phyloP scores from a whole-genome alignment of 768 basidiomycete genomes.

The Panaeolus cyanescens region DNA sequence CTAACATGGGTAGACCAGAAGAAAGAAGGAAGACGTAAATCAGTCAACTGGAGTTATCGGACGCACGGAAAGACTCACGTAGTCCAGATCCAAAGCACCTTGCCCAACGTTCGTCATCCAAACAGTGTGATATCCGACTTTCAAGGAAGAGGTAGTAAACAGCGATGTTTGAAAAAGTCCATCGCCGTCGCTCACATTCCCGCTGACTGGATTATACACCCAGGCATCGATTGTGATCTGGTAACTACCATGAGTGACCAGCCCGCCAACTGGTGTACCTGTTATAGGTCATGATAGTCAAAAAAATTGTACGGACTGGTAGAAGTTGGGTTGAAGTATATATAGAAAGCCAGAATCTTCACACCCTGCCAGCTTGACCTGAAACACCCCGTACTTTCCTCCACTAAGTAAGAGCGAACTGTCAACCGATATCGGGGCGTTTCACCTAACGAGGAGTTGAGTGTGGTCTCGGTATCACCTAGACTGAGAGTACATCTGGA shows the following conservation, averaged over 20 bases:
- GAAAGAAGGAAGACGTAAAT: conserved; percentile 1
- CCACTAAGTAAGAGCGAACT: too few relatives aligned
- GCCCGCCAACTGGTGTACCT: too few relatives aligned
- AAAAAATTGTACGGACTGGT: too few relatives aligned
- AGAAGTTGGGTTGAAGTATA: too few relatives aligned
- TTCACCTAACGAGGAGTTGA: too few relatives aligned
- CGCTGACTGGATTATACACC: conserved; percentile 27
- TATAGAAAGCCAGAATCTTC: too few relatives aligned
- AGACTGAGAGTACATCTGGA: too few relatives aligned
- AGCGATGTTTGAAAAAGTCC: conserved; percentile 40
- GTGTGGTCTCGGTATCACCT: too few relatives aligned
- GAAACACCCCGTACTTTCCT: too few relatives aligned
- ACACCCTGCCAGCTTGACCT: too few relatives aligned
- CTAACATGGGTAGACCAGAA: conserved; percentile 23
- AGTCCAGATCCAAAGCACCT: conserved; percentile 47
- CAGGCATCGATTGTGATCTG: conserved; percentile 41
- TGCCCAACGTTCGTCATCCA: conserved; percentile 31
- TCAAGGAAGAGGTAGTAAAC: conserved; percentile 35
- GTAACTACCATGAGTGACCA: conserved; percentile 50
- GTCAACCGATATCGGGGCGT: too few relatives aligned
- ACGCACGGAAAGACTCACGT: conserved; percentile 31
- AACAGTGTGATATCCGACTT: conserved; percentile 37
- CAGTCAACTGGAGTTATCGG: background rate
- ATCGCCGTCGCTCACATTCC: conserved; percentile 18
- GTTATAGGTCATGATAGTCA: too few relatives aligned